Conservation (phyloP, 1,284 basidiomycete species). For the Apiotrichum sp. region DNA sequence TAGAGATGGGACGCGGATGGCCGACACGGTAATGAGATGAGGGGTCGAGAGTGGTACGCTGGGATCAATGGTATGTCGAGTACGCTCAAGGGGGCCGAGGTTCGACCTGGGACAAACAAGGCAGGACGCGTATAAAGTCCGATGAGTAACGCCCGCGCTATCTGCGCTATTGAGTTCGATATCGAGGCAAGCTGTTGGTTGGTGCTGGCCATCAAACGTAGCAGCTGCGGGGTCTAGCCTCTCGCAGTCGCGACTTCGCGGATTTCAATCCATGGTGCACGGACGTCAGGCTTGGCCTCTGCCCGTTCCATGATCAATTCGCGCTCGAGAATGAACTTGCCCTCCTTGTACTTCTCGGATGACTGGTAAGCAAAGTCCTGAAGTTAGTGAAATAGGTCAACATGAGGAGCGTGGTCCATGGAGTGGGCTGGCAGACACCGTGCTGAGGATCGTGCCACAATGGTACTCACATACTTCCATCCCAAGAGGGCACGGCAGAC, state of each 20-base stretch:
- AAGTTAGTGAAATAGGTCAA: neutral
- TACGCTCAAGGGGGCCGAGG: no score
- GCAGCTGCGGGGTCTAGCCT: slow-evolving; percentile 7
- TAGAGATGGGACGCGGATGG: neutral
- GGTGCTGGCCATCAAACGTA: neutral
- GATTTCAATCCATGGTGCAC: slow-evolving; percentile 30
- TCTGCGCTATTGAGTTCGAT: no score
- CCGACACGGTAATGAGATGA: no score
- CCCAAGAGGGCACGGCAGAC: slow-evolving; percentile 81
- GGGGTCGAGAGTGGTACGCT: no score
- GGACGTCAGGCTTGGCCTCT: slow-evolving; percentile 24
- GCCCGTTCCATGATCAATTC: slow-evolving; percentile 59
- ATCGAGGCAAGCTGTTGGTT: neutral
- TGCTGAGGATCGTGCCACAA: no score
- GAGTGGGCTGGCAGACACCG: no score
- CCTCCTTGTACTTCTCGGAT: slow-evolving; percentile 95
- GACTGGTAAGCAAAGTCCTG: slow-evolving; percentile 86
- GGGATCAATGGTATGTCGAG: no score
- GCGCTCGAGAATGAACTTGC: slow-evolving; percentile 93
- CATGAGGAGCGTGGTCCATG: no score
- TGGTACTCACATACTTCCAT: slow-evolving; percentile 88
- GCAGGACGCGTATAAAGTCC: no score
- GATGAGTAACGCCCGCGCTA: no score
- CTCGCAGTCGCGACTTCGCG: slow-evolving; percentile 4
- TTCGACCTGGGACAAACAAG: no score